Evolutionary conservation across 331 rosid genomes (phyloP).

Genomic region (Ulmus americana): DNA sequence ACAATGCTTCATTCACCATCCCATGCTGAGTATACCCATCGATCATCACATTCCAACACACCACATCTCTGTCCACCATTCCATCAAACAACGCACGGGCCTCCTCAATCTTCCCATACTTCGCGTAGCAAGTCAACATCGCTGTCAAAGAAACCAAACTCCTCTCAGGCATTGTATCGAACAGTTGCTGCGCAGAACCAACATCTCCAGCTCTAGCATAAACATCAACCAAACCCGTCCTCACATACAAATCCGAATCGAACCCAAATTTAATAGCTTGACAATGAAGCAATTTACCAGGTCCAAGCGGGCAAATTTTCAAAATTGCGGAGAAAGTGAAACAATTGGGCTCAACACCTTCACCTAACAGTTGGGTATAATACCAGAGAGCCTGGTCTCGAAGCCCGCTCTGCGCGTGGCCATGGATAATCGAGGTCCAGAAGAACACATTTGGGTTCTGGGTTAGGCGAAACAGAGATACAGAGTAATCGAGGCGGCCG

Average conservation of each 20-base stretch:
- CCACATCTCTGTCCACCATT: slow-evolving; percentile 50
- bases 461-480: slow-evolving; percentile 51
- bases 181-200: slow-evolving; percentile 46
- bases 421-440: slow-evolving; percentile 56
- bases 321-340: slow-evolving; percentile 66
- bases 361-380: slow-evolving; percentile 51
- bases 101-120: slow-evolving; percentile 49
- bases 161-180: slow-evolving; percentile 57
- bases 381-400: slow-evolving; percentile 41
- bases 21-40: slow-evolving; percentile 73
- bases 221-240: slow-evolving; percentile 59
- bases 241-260: slow-evolving; percentile 46
- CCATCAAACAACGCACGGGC: slow-evolving; percentile 52
- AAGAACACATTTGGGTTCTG: slow-evolving; percentile 45
- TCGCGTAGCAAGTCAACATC: slow-evolving; percentile 61
- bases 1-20: slow-evolving; percentile 53
- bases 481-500: slow-evolving; percentile 62
- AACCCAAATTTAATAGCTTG: slow-evolving; percentile 49
- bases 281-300: slow-evolving; percentile 46
- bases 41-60: slow-evolving; percentile 90
- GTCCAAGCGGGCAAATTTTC: slow-evolving; percentile 35
- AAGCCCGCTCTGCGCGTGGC: slow-evolving; percentile 50
- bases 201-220: slow-evolving; percentile 66
- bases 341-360: slow-evolving; percentile 55
- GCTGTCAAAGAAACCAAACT: slow-evolving; percentile 60